Percentiles rank a stretch among this genome's conserved stretches.
phyloP scores from a whole-genome alignment of 1,284 basidiomycete genomes.

The Trichosporon ovoides region DNA sequence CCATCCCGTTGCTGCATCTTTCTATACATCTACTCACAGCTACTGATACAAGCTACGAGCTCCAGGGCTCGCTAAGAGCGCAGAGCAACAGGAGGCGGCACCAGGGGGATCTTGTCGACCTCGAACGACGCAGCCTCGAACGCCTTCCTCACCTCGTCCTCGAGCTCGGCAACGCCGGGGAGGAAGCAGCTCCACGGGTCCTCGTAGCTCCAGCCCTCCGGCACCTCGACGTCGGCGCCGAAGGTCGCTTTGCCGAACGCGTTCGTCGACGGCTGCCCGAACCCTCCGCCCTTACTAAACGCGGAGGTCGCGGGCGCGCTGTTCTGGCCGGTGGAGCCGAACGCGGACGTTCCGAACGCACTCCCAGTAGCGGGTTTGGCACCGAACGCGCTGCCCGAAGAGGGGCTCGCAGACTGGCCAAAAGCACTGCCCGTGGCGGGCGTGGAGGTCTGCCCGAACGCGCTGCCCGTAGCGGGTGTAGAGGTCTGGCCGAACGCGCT shows the following conservation, averaged over 20 bases:
- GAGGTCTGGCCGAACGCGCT: too few relatives aligned
- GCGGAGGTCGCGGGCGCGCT: conserved; percentile 8
- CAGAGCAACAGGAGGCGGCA: conserved; percentile 64
- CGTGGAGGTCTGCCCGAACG: too few relatives aligned
- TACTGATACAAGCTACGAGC: not conserved
- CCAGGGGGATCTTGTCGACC: conserved; percentile 68
- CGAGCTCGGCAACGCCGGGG: conserved; percentile 22
- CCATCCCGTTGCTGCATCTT: too few relatives aligned
- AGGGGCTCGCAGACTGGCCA: not conserved
- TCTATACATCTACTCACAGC: not conserved
- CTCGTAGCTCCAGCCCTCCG: conserved; percentile 48
- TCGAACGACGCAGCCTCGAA: conserved; percentile 62
- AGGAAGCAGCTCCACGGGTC: conserved; percentile 40
- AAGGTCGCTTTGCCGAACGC: conserved; percentile 10
- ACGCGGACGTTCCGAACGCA: conserved; percentile 29
- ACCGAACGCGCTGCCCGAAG: conserved; percentile 4
- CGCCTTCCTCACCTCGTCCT: conserved; percentile 54
- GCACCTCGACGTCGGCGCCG: conserved; percentile 36
- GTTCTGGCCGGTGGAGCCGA: conserved; percentile 6
- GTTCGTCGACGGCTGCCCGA: not conserved
- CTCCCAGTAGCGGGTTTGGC: not conserved
- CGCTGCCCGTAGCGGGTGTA: too few relatives aligned
- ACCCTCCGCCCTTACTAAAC: not conserved
- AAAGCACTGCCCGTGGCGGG: too few relatives aligned
- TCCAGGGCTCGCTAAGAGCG: conserved; percentile 13